Evolutionary conservation across 164 flowering plant genomes (phyloP).

Genomic region (Paratinospora sagittata): DNA sequence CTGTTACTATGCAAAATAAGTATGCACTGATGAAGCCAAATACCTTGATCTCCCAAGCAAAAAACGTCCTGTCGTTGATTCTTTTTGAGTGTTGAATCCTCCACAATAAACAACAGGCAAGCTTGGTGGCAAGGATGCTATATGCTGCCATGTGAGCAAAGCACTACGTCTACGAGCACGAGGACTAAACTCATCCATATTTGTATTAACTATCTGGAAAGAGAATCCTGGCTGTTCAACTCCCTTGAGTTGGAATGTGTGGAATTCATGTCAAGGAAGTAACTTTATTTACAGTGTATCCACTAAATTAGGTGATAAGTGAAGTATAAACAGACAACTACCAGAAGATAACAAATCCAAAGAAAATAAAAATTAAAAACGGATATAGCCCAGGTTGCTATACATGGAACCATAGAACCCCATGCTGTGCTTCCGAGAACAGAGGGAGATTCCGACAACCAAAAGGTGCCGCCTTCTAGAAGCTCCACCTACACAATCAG

Average conservation of each 20-base stretch:
- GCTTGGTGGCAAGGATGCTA: slow-evolving; percentile 94
- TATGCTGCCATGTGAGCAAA: slow-evolving; percentile 96
- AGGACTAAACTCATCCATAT: slow-evolving; percentile 85
- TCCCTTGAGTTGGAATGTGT: slow-evolving; percentile 96
- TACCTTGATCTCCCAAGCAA: slow-evolving; percentile 97
- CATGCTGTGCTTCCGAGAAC: slow-evolving; percentile 77
- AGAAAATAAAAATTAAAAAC: slow-evolving; percentile 16
- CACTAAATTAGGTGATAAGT: not conserved
- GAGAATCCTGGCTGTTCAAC: slow-evolving; percentile 94
- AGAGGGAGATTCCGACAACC: too few species aligned
- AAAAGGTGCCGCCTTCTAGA: slow-evolving; percentile 95
- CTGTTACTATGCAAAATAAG: too few species aligned
- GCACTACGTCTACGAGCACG: slow-evolving; percentile 98
- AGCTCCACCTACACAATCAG: slow-evolving; percentile 64
- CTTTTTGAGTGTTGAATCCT: slow-evolving; percentile 94
- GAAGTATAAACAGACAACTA: not conserved
- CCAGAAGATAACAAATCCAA: not conserved
- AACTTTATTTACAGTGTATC: not conserved
- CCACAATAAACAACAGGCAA: slow-evolving; percentile 95
- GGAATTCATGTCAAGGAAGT: slow-evolving; percentile 65
- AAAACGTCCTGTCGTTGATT: slow-evolving; percentile 95
- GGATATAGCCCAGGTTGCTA: slow-evolving; percentile 99
- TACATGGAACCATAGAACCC: slow-evolving; percentile 85
- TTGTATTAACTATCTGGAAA: slow-evolving; percentile 88
- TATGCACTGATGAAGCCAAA: too few species aligned